phyloP scores from a whole-genome alignment of 2,329 filamentous ascomycete genomes.

The Neofusicoccum umdonicola region DNA sequence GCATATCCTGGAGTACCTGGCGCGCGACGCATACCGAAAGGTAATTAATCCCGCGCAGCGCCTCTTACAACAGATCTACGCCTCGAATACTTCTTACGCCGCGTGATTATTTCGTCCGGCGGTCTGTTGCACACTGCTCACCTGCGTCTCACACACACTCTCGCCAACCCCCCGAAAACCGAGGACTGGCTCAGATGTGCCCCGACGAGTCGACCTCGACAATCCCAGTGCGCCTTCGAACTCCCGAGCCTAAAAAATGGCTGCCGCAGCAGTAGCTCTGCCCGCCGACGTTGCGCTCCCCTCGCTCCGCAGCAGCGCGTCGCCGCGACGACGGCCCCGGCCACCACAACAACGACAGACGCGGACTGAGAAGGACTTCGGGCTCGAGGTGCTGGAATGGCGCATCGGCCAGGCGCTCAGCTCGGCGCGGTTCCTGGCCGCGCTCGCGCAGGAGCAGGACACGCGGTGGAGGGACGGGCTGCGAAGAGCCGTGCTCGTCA shows the following conservation, averaged over 20 bases:
- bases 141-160: not conserved
- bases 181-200: constrained; percentile 6
- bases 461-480: not conserved
- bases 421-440: not conserved
- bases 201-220: not conserved
- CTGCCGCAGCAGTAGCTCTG: not conserved
- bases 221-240: not conserved
- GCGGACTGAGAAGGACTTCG: not conserved
- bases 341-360: not conserved
- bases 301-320: not conserved
- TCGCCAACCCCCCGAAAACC: not conserved
- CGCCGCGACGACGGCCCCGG: not conserved
- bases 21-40: not conserved
- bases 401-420: not conserved
- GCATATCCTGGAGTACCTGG: not conserved
- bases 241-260: not conserved
- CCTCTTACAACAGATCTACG: not conserved
- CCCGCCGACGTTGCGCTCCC: not conserved
- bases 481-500: no score
- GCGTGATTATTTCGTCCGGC: not conserved
- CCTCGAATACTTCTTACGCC: not conserved
- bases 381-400: not conserved
- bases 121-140: not conserved
- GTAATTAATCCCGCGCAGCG: constrained; percentile 8
- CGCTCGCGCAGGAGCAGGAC: constrained; percentile 4